These are phyloP conservation scores for Persicaria tinctoria DNA, from an alignment of 148 eudicot genomes.

Conservation along the genomic window DNA sequence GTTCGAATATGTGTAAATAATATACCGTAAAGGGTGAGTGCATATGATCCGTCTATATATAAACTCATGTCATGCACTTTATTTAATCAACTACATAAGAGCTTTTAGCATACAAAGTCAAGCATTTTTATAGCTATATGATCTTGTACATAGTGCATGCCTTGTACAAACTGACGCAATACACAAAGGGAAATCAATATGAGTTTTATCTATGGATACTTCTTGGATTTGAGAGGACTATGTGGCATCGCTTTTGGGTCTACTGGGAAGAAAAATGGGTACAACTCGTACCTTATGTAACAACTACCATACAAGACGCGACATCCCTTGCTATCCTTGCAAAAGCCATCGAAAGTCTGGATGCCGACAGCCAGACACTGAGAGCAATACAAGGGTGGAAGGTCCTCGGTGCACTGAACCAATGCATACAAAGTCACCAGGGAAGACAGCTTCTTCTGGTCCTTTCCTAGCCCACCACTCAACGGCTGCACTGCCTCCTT, in stretches of 20 bases:
- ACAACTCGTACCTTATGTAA: constrained; percentile 64
- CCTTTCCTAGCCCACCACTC: constrained; percentile 54
- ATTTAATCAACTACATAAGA: background rate
- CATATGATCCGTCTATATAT: background rate
- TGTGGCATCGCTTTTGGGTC: background rate
- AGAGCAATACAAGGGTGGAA: constrained; percentile 38
- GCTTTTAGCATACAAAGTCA: too few species aligned
- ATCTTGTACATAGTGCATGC: too few species aligned
- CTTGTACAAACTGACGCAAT: too few species aligned
- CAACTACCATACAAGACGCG: constrained; percentile 66
- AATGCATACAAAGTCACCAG: constrained; percentile 61
- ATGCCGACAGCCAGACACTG: constrained; percentile 64
- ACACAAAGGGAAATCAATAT: too few species aligned
- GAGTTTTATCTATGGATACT: background rate
- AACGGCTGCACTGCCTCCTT: constrained; percentile 32
- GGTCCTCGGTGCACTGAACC: constrained; percentile 70
- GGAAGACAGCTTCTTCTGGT: constrained; percentile 30
- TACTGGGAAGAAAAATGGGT: constrained; percentile 62
- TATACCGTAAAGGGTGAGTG: too few species aligned
- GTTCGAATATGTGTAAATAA: too few species aligned
- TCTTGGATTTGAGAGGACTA: background rate
- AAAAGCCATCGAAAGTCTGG: constrained; percentile 38
- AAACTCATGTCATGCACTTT: background rate
- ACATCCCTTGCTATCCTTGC: constrained; percentile 56
- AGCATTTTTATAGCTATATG: too few species aligned